phyloP scores from a whole-genome alignment of 352 stramenopile species.

The Blastocystis sp. region DNA sequence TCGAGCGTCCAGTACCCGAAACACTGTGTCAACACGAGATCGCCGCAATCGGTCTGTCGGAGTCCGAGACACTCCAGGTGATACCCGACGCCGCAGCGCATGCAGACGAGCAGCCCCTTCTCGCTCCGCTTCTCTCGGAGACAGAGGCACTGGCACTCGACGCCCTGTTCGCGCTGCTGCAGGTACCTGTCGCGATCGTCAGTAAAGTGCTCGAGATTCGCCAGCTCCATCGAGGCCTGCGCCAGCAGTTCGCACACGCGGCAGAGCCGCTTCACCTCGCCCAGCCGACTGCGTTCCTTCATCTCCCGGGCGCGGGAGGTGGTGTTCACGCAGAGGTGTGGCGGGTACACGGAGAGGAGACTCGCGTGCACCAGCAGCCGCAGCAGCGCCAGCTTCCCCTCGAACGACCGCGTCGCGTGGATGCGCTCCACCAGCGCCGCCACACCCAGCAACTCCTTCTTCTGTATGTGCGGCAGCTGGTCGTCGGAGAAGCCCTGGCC shows the following conservation, averaged over 20 bases:
- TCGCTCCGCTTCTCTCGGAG: not conserved
- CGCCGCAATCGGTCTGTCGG: not conserved
- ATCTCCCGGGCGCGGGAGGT: not conserved
- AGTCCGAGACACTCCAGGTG: constrained; percentile 6
- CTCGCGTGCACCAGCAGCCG: not conserved
- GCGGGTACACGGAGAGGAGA: constrained; percentile 2
- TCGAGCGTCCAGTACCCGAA: constrained; percentile 35
- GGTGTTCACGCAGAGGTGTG: not conserved
- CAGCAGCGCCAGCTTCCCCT: not conserved
- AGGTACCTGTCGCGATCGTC: not conserved
- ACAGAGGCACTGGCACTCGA: constrained; percentile 2
- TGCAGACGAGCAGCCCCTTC: not conserved
- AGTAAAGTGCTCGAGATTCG: not conserved
- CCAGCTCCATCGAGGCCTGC: not conserved
- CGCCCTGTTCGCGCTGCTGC: not conserved
- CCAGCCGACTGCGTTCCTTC: not conserved
- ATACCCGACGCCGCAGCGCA: not conserved
- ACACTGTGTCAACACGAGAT: constrained; percentile 14
- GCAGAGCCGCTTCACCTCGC: not conserved
- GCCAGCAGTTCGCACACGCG: not conserved
- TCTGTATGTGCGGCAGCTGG: not conserved
- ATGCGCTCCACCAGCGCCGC: not conserved
- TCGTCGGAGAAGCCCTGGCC: not conserved
- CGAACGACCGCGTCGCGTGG: not conserved
- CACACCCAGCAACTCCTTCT: not conserved